Percentiles rank a stretch among this genome's conserved stretches.
Conservation (phyloP, 768 basidiomycete genomes). For the Phaeotremella skinneri region DNA sequence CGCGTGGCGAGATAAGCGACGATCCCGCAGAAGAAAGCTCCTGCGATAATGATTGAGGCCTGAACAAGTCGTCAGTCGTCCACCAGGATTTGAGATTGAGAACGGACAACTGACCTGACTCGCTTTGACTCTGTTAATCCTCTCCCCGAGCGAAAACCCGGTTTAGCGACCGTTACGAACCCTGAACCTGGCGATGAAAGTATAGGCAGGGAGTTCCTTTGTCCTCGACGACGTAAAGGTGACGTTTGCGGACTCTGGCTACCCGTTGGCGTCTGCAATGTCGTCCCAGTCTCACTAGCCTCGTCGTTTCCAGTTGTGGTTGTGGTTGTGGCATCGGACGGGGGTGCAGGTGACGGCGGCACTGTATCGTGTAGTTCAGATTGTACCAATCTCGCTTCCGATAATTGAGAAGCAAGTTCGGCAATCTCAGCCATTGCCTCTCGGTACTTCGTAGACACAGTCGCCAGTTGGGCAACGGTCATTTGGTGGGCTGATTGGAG, state of each 20-base stretch:
- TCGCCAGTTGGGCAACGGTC: constrained; percentile 33
- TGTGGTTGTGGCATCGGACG: constrained; percentile 1
- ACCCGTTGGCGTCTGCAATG: constrained; percentile 27
- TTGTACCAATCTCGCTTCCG: constrained; percentile 68
- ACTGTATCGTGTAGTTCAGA: constrained; percentile 29
- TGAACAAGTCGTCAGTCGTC: constrained; percentile 3
- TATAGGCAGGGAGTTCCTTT: constrained; percentile 30
- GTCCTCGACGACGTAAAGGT: constrained; percentile 7
- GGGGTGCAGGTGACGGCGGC: constrained; percentile 13
- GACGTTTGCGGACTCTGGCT: constrained; percentile 15
- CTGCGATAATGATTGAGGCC: constrained; percentile 89
- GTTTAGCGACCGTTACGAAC: constrained; percentile 7
- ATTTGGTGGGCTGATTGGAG: constrained; percentile 52
- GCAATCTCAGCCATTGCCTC: constrained; percentile 88
- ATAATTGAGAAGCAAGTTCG: constrained; percentile 85
- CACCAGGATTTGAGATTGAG: neutral
- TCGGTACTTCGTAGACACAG: constrained; percentile 58
- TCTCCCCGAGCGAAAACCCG: constrained; percentile 50
- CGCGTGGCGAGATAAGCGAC: constrained; percentile 47
- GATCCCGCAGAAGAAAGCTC: constrained; percentile 56
- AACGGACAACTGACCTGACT: constrained; percentile 22
- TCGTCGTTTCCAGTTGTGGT: constrained; percentile 11
- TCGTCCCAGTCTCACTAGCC: constrained; percentile 27
- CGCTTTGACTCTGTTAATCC: constrained; percentile 43
- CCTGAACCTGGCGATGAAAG: constrained; percentile 11